phyloP scores from a whole-genome alignment of 495 filamentous ascomycete species.

The Bryoglossum gracile region DNA sequence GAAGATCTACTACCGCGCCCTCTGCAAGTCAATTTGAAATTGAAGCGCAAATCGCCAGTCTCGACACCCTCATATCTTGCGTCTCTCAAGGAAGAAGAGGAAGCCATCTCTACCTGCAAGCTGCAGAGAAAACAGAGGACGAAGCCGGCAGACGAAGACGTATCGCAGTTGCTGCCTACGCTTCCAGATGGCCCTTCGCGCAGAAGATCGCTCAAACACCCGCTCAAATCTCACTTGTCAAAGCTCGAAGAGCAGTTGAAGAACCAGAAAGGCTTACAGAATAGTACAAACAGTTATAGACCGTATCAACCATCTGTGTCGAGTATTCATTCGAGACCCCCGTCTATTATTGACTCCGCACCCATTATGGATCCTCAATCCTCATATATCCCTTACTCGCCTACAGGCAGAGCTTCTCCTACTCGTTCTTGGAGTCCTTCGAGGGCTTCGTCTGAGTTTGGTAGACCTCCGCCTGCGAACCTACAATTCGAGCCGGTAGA shows the following conservation, averaged over 20 bases:
- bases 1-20: constrained; percentile 7
- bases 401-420: constrained; percentile 39
- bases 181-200: constrained; percentile 40
- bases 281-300: constrained; percentile 25
- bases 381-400: constrained; percentile 33
- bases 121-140: constrained; percentile 32
- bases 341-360: constrained; percentile 35
- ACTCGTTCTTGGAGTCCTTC: constrained; percentile 69
- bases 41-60: constrained; percentile 10
- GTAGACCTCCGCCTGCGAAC: constrained; percentile 53
- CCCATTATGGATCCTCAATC: constrained; percentile 39
- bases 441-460: constrained; percentile 52
- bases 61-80: constrained; percentile 29
- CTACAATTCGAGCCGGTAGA: constrained; percentile 77
- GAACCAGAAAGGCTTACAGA: constrained; percentile 32
- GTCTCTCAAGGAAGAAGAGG: constrained; percentile 29
- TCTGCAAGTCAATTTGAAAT: constrained; percentile 15
- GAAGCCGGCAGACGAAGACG: neutral
- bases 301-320: constrained; percentile 43
- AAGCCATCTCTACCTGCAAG: constrained; percentile 34
- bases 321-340: constrained; percentile 34
- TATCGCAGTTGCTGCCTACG: constrained; percentile 28
- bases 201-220: constrained; percentile 27
- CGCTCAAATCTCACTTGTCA: constrained; percentile 15
- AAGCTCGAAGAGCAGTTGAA: constrained; percentile 25